Base-by-base conservation (phyloP, 2,329 filamentous ascomycete species). In the Sporothrix protearum region DNA sequence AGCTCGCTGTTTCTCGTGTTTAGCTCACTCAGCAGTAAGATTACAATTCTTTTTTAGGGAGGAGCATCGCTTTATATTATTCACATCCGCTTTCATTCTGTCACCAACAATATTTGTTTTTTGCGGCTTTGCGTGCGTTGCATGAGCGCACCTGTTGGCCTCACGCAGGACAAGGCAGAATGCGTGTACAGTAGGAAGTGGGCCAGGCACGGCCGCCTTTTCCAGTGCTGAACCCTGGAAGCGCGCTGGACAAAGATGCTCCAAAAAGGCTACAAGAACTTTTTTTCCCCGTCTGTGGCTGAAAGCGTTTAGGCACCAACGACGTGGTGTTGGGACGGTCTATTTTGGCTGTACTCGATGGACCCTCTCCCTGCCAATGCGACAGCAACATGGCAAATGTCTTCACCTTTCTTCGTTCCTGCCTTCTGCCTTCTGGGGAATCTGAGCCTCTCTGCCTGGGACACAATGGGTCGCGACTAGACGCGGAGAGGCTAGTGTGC, bases 231-330 rank as follows among this genome's bases (percentile, higher is more conserved):
- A 30, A 28, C 63, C 42, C 42, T 67, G 36, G 28, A 42, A 45
- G n/a, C 59, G 22, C 9, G 12, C n/a, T 28, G 36, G 3, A 25
- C 49, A 53, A 53, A 53, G 6, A 47, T 12, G 42, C 42, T 47
- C 14, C 22, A 53, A 22, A 53, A 53, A 53, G 25, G 25, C 53
- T 19, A 57, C 53, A 39, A 59, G n/a, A 30, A 10, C 59, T 6
- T 22, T 1, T 2, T 8, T 42, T 45, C 36, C 22, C 36, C 22
- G 59, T 39, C 19, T 39, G 30, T 53, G 47, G 64, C 28, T 39
- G 64, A 68, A 36, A n/a, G 25, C 3, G 8, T 64, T 68, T 67
- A 68, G 66, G 66, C 66, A 68, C 66, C 66, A 55, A 68, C 66
- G 33, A 16, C 33, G 30, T 45, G 42, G 25, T 67, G 63, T 67